Evolutionary conservation across 2,329 filamentous ascomycete species (phyloP), one percentile per base, ranked within the genome.

Genomic region (Aspergillus pseudoviridinutans): DNA sequence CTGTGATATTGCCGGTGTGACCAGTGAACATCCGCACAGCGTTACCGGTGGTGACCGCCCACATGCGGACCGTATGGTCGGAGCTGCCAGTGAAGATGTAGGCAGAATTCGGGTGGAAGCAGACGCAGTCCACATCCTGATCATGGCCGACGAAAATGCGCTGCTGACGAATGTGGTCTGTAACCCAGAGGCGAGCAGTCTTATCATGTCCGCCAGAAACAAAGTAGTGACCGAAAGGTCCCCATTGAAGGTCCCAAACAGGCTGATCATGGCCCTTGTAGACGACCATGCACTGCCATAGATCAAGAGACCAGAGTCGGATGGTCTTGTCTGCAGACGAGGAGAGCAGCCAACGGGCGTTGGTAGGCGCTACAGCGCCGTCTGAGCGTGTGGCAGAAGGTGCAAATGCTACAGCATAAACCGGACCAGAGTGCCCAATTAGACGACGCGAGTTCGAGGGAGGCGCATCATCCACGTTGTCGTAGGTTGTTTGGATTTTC

Each of bases 11-110:
- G 51, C 94, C 91, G 0, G 86, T 89, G 70, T 99, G 94, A 1
- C 94, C 94, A 0, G 90, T 92, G 71, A 97, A 96, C 68, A 97
- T 86, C 27, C 94, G 89, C 4, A 97, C 90, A 38, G 92, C 91
- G 60, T 88, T 87, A 28, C 94, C 94, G 8, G 89, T 93, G 10
- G 86, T 84, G n/a, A 97, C 85, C 9, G 92, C 88, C 94, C 94
- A 99, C 93, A 99, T 97, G 29, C 94, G 88, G 35, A 97, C 90
- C 0, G 92, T 94, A 74, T 93, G 93, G 74, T 99, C 92, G 64
- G 90, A 90, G 12, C 91, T 95, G 3, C 90, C 92, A 0, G 94
- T 97, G 74, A 99, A 97, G 49, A 97, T 80, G 67, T 97, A 99
- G 5, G 89, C 86, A 20, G 91, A 91, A 71, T 99, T 99, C 0